Base-by-base conservation (phyloP, 1,139 yeast genomes). In the Nakaseomyces nivariensis region DNA sequence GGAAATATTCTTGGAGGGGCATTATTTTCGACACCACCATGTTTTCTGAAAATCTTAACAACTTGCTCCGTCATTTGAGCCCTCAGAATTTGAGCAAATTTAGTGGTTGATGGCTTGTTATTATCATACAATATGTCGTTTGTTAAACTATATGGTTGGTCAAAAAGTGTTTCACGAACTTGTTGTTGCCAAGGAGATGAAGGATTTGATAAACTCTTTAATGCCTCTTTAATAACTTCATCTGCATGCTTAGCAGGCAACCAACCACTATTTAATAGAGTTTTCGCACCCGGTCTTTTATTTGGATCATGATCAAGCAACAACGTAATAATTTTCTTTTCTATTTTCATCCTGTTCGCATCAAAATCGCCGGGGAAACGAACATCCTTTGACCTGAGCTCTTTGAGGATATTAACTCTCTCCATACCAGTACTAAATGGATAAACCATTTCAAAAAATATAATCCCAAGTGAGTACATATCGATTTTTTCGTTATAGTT, bases 131-230 rank as follows among this genome's bases (percentile, higher is more conserved):
- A 71, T 13, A 87, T 76, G 63, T 87, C 96, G 57, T 82, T 80
- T 0, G 96, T 95, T 52, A 85, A 72, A 66, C 82, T 82, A 57
- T 87, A 82, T 0, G 96, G 89, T 56, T 87, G 94, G 29, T 84
- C 75, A 63, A 92, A 92, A 41, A 92, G 69, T 0, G 94, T 84
- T 53, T 83, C 86, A 61, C 96, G 76, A 0, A 92, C 96, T 66
- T 88, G 95, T 56, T 82, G 87, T 58, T 90, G 92, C 95, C 96
- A 88, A 0, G 96, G 92, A 0, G 96, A 87, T 0, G 94, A 82
- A 0, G 96, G 94, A 62, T 88, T 92, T 0, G 94, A 85, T 54
- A 92, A 70, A 33, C 92, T 85, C 55, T 82, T 81, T 54, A 94
- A 71, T 0, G 96, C 96, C 61, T 89, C 96, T 60, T 86, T 84